Percentiles rank a stretch among this genome's conserved stretches.
These are phyloP conservation scores for Ramaria sp. DNA, from an alignment of 768 basidiomycete genomes.

Conservation along the genomic window DNA sequence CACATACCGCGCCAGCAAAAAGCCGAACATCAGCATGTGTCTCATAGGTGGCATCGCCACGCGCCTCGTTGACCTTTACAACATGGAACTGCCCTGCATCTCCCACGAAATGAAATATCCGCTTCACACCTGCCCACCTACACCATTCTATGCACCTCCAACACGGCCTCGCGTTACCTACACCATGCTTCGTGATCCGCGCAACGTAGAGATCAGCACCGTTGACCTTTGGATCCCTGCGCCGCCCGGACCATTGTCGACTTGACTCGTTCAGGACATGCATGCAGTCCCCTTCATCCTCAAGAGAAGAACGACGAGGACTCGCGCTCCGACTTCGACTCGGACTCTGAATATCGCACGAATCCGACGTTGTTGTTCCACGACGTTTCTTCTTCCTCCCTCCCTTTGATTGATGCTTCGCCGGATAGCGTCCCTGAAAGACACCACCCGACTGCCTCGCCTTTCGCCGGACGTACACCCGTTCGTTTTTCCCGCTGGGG, in stretches of 20 bases:
- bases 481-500: constrained; percentile 14
- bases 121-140: constrained; percentile 44
- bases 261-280: constrained; percentile 12
- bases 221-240: constrained; percentile 31
- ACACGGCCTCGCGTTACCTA: constrained; percentile 41
- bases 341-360: constrained; percentile 4
- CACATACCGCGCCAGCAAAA: constrained; percentile 33
- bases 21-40: constrained; percentile 35
- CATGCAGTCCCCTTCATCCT: constrained; percentile 3
- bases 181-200: constrained; percentile 36
- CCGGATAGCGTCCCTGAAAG: constrained; percentile 14
- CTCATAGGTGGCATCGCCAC: constrained; percentile 27
- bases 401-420: constrained; percentile 7
- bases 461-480: constrained; percentile 10
- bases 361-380: background rate
- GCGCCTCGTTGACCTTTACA: constrained; percentile 34
- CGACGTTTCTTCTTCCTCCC: constrained; percentile 8
- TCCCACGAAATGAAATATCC: constrained; percentile 38
- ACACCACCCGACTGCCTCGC: constrained; percentile 10
- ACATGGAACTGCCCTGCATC: constrained; percentile 29
- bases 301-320: constrained; percentile 4
- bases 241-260: constrained; percentile 22
- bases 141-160: constrained; percentile 49
- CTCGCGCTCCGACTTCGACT: constrained; percentile 10
- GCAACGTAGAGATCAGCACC: constrained; percentile 47